Conservation (phyloP, 768 basidiomycete species). For the Cystoderma amianthinum region DNA sequence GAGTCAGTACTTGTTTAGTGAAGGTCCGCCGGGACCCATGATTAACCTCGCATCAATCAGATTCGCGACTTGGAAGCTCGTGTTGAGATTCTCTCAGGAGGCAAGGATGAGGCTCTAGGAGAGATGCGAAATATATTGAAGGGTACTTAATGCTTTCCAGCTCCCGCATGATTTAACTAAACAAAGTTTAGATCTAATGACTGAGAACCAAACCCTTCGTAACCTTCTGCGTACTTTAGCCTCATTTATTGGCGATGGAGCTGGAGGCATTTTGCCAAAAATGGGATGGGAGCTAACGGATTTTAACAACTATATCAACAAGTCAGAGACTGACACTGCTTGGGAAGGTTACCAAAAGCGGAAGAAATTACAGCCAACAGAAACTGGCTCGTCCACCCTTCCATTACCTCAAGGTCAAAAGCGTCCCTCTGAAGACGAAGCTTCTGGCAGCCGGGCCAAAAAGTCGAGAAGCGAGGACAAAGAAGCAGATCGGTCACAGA, state of each 20-base stretch:
- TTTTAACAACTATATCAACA: slow-evolving; percentile 78
- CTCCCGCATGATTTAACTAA: slow-evolving; percentile 4
- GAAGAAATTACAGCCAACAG: slow-evolving; percentile 34
- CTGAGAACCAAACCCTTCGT: slow-evolving; percentile 82
- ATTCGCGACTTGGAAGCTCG: slow-evolving; percentile 94
- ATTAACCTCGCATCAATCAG: slow-evolving; percentile 27
- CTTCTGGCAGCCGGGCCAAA: slow-evolving; percentile 34
- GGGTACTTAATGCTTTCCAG: slow-evolving; percentile 31
- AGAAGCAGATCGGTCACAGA: slow-evolving; percentile 27
- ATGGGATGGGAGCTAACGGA: slow-evolving; percentile 74
- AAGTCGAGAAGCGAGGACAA: slow-evolving; percentile 41
- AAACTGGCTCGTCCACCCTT: slow-evolving; percentile 13
- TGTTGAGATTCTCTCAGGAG: slow-evolving; percentile 91
- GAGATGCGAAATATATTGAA: slow-evolving; percentile 80
- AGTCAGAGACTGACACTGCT: slow-evolving; percentile 88
- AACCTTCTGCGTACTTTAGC: slow-evolving; percentile 70
- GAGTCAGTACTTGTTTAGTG: slow-evolving; percentile 36
- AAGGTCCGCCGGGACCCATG: too few relatives aligned
- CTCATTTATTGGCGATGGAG: slow-evolving; percentile 82
- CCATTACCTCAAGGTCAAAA: slow-evolving; percentile 28
- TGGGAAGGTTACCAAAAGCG: slow-evolving; percentile 83
- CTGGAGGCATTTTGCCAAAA: slow-evolving; percentile 69
- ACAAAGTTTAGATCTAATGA: slow-evolving; percentile 61
- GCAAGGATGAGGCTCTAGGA: slow-evolving; percentile 81
- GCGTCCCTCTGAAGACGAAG: slow-evolving; percentile 47